Conservation (phyloP, 164 flowering plant genomes). For the Aristolochia californica region DNA sequence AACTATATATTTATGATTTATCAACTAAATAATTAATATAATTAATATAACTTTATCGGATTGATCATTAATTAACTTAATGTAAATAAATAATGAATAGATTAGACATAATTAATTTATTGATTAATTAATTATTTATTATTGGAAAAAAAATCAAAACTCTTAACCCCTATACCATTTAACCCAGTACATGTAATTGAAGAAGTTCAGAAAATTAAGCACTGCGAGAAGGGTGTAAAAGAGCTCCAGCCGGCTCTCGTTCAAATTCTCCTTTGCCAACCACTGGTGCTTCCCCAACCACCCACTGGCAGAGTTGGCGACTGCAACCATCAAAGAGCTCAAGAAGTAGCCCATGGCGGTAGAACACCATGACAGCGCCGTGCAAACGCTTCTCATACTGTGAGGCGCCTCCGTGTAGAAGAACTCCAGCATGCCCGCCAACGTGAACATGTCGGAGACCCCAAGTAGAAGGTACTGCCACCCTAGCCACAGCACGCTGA, state of each 20-base stretch:
- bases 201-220: constrained; percentile 32
- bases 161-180: constrained; percentile 25
- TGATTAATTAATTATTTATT: too few species aligned
- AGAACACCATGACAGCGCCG: constrained; percentile 42
- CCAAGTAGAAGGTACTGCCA: constrained; percentile 47
- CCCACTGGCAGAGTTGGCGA: constrained; percentile 32
- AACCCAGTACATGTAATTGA: constrained; percentile 28
- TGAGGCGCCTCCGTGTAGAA: constrained; percentile 49
- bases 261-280: constrained; percentile 41
- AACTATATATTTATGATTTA: too few species aligned
- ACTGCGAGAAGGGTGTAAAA: constrained; percentile 38
- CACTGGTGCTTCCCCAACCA: constrained; percentile 25
- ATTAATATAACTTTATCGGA: too few species aligned
- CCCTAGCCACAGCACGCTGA: constrained; percentile 35
- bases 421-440: constrained; percentile 39
- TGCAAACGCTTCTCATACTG: constrained; percentile 34
- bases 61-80: too few species aligned
- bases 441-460: constrained; percentile 46
- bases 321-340: constrained; percentile 37
- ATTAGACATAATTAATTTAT: too few species aligned
- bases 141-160: too few species aligned
- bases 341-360: constrained; percentile 42
- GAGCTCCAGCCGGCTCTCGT: constrained; percentile 38
- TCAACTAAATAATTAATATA: too few species aligned
- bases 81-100: too few species aligned